Evolutionary conservation across 805 yeast genomes (phyloP).

Genomic region (Teunomyces stri): DNA sequence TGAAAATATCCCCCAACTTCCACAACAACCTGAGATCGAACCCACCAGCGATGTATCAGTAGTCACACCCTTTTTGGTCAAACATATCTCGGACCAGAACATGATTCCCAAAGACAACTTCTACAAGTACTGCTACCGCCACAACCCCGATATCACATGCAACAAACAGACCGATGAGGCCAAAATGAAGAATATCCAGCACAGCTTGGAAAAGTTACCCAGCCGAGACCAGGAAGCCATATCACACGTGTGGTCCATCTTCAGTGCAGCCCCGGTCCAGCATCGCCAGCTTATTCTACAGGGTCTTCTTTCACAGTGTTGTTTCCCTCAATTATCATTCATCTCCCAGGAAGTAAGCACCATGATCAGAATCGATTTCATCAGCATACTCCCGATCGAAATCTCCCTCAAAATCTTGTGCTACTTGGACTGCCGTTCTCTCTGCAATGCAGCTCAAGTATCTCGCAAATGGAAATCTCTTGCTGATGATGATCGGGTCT

Average conservation of each 20-base stretch:
- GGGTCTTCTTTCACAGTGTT: slow-evolving; percentile 85
- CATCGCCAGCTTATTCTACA: slow-evolving; percentile 75
- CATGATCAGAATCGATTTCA: slow-evolving; percentile 84
- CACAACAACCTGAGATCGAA: slow-evolving; percentile 5
- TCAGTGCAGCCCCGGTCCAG: slow-evolving; percentile 67
- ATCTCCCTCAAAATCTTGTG: slow-evolving; percentile 80
- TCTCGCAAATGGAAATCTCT: slow-evolving; percentile 80
- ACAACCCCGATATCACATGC: slow-evolving; percentile 82
- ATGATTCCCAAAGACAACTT: slow-evolving; percentile 48
- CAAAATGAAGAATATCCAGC: slow-evolving; percentile 64
- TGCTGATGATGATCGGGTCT: slow-evolving; percentile 95
- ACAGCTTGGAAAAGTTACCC: slow-evolving; percentile 55
- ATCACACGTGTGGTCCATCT: slow-evolving; percentile 79
- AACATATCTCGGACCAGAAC: slow-evolving; percentile 42
- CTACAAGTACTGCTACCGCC: slow-evolving; percentile 83
- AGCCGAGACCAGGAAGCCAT: slow-evolving; percentile 74
- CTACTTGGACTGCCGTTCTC: slow-evolving; percentile 87
- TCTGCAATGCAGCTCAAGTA: slow-evolving; percentile 92
- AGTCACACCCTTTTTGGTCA: slow-evolving; percentile 40
- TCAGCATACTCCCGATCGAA: slow-evolving; percentile 82
- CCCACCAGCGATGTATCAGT: slow-evolving; percentile 22
- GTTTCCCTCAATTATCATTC: slow-evolving; percentile 91
- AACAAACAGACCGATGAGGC: slow-evolving; percentile 64
- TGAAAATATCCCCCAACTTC: not conserved
- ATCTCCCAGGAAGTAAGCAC: slow-evolving; percentile 76